These are phyloP conservation scores for Mycena citricolor DNA, from an alignment of 1,284 basidiomycete species.

Conservation along the genomic window DNA sequence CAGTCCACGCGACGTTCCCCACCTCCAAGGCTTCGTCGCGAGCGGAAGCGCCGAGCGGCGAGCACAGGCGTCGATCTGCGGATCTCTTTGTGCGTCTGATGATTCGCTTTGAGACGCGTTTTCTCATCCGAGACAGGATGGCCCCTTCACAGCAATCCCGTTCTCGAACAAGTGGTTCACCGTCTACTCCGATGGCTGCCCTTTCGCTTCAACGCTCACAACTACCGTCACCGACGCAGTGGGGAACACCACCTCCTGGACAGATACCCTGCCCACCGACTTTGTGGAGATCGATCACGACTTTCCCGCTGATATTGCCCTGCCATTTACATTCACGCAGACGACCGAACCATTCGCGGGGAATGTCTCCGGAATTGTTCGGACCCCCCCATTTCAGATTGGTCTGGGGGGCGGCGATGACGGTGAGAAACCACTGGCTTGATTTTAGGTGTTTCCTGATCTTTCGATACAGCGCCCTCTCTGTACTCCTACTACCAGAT, in stretches of 20 bases:
- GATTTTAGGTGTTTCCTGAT: background rate
- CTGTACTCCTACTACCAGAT: slow-evolving; percentile 1
- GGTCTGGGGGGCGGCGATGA: background rate
- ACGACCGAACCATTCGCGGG: background rate
- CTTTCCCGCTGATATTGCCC: background rate
- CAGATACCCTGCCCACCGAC: too few species aligned
- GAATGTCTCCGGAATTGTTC: background rate
- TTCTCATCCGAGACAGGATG: background rate
- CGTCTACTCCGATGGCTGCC: slow-evolving; percentile 17
- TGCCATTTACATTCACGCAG: background rate
- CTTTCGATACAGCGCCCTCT: background rate
- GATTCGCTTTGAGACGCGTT: background rate
- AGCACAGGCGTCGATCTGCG: background rate
- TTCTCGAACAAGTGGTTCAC: slow-evolving; percentile 21
- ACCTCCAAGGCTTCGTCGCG: background rate
- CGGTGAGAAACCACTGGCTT: background rate
- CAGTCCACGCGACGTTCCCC: background rate
- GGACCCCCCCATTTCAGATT: background rate
- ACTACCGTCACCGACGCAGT: background rate
- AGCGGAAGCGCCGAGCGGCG: too few species aligned
- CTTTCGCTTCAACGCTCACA: background rate
- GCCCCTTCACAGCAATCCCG: slow-evolving; percentile 7
- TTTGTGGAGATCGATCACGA: too few species aligned
- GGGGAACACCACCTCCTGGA: too few species aligned
- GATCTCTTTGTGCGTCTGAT: background rate